phyloP scores from a whole-genome alignment of 352 stramenopile species.

The Globisporangium okanoganense region DNA sequence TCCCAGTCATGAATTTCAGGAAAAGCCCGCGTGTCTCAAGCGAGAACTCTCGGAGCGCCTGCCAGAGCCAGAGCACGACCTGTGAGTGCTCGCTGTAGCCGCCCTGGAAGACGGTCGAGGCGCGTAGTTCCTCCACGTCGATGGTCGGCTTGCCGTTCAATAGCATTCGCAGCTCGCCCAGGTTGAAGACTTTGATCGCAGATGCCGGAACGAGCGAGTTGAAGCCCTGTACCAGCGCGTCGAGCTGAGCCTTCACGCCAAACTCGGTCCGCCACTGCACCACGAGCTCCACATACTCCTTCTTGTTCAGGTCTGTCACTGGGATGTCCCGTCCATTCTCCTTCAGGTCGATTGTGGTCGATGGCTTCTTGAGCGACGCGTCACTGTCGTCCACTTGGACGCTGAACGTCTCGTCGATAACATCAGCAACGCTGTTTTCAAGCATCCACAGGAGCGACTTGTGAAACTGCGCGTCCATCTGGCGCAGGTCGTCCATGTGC shows the following conservation, averaged over 20 bases:
- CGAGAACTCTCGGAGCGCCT: conserved; percentile 67
- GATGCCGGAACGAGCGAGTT: conserved; percentile 42
- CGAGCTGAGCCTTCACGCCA: conserved; percentile 48
- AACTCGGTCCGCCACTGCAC: conserved; percentile 61
- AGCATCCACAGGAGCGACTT: conserved; percentile 86
- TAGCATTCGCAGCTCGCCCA: conserved; percentile 38
- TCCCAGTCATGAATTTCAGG: conserved; percentile 85
- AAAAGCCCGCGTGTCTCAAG: conserved; percentile 57
- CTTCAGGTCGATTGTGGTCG: conserved; percentile 44
- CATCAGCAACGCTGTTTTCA: conserved; percentile 68
- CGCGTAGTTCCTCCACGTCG: conserved; percentile 82
- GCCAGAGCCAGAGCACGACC: conserved; percentile 84
- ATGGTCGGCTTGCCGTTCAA: conserved; percentile 61
- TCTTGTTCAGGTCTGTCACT: conserved; percentile 76
- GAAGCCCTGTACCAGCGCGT: conserved; percentile 52
- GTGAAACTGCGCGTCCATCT: conserved; percentile 78
- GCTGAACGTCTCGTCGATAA: conserved; percentile 88
- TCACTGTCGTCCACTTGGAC: conserved; percentile 37
- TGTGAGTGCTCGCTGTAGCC: conserved; percentile 74
- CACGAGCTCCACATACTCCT: conserved; percentile 64
- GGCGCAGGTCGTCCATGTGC: conserved; percentile 52
- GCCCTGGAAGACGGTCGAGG: conserved; percentile 76
- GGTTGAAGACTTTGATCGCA: conserved; percentile 42
- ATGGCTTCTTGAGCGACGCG: conserved; percentile 13
- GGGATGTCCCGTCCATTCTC: conserved; percentile 59